Conservation (phyloP, 2,329 filamentous ascomycete genomes). For the Acarospora socialis region DNA sequence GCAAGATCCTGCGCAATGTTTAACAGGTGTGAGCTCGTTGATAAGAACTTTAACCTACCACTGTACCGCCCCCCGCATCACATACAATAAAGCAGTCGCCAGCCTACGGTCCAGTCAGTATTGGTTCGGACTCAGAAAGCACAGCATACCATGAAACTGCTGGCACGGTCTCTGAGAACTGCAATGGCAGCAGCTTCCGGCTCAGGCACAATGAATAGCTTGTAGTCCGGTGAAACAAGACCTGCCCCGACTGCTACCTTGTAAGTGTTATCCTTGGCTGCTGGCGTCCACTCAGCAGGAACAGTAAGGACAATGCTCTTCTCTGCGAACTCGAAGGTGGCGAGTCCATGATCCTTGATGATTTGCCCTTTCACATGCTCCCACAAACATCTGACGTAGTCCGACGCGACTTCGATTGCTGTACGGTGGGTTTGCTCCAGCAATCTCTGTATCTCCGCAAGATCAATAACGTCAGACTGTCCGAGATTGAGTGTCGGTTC, state of each 20-base stretch:
- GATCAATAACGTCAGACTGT: too few species aligned
- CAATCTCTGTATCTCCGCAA: slow-evolving; percentile 6
- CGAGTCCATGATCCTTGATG: slow-evolving; percentile 9
- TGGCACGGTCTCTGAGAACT: slow-evolving; percentile 11
- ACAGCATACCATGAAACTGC: too few species aligned
- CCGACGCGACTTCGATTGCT: slow-evolving; percentile 13
- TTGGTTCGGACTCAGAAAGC: neutral
- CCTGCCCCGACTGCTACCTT: slow-evolving; percentile 14
- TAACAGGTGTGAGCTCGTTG: neutral
- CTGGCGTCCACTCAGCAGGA: slow-evolving; percentile 18
- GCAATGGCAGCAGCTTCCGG: slow-evolving; percentile 18
- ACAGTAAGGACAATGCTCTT: slow-evolving; percentile 15
- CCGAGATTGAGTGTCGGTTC: slow-evolving; percentile 9
- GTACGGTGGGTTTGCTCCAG: slow-evolving; percentile 13
- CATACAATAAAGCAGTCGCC: slow-evolving; percentile 15
- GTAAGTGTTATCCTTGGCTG: slow-evolving; percentile 14
- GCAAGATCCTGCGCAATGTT: slow-evolving; percentile 1
- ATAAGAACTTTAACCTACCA: slow-evolving; percentile 10
- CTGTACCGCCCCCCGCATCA: slow-evolving; percentile 18
- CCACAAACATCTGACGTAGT: slow-evolving; percentile 18
- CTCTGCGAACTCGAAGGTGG: slow-evolving; percentile 9
- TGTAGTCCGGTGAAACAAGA: slow-evolving; percentile 12
- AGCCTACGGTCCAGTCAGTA: slow-evolving; percentile 3
- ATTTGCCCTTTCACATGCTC: slow-evolving; percentile 14
- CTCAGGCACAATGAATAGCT: slow-evolving; percentile 16